Conservation (phyloP, 352 stramenopile species). For the Phytophthora pistaciae region DNA sequence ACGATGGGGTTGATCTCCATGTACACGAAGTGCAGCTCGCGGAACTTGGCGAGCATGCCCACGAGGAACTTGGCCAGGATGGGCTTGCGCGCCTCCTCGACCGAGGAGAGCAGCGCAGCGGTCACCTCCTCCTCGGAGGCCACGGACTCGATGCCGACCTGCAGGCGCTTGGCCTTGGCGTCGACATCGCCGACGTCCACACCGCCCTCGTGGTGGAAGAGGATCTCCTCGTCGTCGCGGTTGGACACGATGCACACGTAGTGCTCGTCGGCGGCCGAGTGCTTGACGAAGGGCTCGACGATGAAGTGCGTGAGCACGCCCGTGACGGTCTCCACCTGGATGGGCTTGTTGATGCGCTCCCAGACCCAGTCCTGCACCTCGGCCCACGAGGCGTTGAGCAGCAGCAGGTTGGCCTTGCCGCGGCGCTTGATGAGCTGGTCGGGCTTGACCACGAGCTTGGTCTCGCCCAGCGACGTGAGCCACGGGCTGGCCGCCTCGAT, state of each 20-base stretch:
- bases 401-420: conserved; percentile 95
- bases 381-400: conserved; percentile 94
- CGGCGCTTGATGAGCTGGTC: conserved; percentile 98
- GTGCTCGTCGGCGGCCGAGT: conserved; percentile 94
- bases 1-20: conserved; percentile 99
- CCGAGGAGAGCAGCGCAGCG: conserved; percentile 75
- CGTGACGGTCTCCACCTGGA: conserved; percentile 92
- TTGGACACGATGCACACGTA: conserved; percentile 98
- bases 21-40: conserved; percentile 97
- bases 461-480: conserved; percentile 73
- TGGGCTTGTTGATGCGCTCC: conserved; percentile 93
- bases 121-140: conserved; percentile 82
- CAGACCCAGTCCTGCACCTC: conserved; percentile 95
- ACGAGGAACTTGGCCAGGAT: conserved; percentile 92
- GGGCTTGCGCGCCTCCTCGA: conserved; percentile 80
- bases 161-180: conserved; percentile 91
- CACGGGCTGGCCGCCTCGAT: conserved; percentile 87
- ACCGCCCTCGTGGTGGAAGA: conserved; percentile 96
- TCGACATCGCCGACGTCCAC: conserved; percentile 97
- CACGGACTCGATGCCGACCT: conserved; percentile 83
- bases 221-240: conserved; percentile 95
- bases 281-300: conserved; percentile 97
- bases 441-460: conserved; percentile 96
- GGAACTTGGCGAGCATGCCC: conserved; percentile 93
- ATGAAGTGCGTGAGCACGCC: conserved; percentile 97